Conservation (phyloP, 2,329 filamentous ascomycete species). For the Aureobasidium vineae region DNA sequence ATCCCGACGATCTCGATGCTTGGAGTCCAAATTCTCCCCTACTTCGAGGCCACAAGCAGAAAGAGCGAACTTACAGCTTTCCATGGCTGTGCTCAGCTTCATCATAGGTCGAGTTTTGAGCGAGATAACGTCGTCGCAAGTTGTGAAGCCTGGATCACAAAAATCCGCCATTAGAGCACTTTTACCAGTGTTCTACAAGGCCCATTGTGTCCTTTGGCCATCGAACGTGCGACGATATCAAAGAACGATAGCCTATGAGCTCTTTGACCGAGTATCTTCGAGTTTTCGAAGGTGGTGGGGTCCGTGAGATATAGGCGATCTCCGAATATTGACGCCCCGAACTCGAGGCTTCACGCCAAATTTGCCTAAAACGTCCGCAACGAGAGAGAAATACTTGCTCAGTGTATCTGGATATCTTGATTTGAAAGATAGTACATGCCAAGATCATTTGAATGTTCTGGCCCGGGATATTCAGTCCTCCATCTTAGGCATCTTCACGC, state of each 20-base stretch:
- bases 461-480: too few species aligned
- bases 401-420: too few species aligned
- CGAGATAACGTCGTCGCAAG: not conserved
- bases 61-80: not conserved
- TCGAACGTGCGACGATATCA: not conserved
- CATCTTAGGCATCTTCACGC: too few species aligned
- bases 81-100: not conserved
- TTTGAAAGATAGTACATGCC: not conserved
- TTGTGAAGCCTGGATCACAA: not conserved
- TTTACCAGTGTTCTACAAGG: not conserved
- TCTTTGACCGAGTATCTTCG: not conserved
- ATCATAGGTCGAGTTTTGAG: too few species aligned
- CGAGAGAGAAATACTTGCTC: not conserved
- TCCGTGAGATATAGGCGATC: not conserved
- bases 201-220: not conserved
- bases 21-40: too few species aligned
- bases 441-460: too few species aligned
- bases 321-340: not conserved
- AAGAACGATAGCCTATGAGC: not conserved
- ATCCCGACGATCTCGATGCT: too few species aligned
- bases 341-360: not conserved
- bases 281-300: conserved; percentile 8
- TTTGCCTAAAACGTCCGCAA: not conserved
- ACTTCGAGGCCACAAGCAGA: not conserved
- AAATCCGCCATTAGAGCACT: not conserved